Conservation (phyloP, 495 filamentous ascomycete genomes). For the Cercophora newfieldiana region DNA sequence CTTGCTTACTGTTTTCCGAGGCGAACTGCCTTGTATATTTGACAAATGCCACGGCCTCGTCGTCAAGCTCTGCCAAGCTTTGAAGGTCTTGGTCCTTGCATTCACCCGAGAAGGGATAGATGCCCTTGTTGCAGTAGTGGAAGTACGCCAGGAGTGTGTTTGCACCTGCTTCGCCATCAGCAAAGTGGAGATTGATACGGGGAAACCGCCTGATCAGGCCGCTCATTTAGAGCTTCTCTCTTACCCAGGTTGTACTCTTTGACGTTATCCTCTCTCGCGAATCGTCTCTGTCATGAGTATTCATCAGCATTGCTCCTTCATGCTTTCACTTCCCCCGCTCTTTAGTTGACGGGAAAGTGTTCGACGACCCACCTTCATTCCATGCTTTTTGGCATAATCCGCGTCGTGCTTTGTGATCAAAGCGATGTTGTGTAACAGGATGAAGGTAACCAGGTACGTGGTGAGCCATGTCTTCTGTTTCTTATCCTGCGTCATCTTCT, state of each 20-base stretch:
- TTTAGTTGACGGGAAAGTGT: background rate
- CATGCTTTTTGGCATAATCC: conserved; percentile 55
- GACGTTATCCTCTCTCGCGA: conserved; percentile 51
- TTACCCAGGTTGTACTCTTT: conserved; percentile 53
- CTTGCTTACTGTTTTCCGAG: conserved; percentile 43
- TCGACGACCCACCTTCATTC: conserved; percentile 44
- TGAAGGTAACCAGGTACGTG: conserved; percentile 58
- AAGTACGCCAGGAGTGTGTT: conserved; percentile 60
- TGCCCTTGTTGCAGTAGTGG: conserved; percentile 59
- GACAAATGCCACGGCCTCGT: conserved; percentile 40
- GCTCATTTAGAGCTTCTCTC: conserved; percentile 13
- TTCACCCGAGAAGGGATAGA: conserved; percentile 49
- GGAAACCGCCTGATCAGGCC: background rate
- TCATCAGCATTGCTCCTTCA: conserved; percentile 1
- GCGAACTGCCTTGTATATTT: conserved; percentile 38
- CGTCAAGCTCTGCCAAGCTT: conserved; percentile 47
- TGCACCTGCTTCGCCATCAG: conserved; percentile 42
- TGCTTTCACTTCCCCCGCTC: background rate
- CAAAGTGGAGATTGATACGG: too few relatives aligned
- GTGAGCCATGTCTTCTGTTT: conserved; percentile 58
- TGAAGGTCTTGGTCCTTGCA: conserved; percentile 51
- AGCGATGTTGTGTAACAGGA: conserved; percentile 59
- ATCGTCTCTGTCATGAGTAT: conserved; percentile 41
- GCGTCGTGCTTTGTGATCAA: conserved; percentile 58
- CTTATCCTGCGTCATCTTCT: conserved; percentile 57